A percentile compares a stretch with the other conserved stretches of the same genome.
Evolutionary conservation across 2,329 filamentous ascomycete genomes (phyloP).

Genomic region (Kalaharituber pfeilii): DNA sequence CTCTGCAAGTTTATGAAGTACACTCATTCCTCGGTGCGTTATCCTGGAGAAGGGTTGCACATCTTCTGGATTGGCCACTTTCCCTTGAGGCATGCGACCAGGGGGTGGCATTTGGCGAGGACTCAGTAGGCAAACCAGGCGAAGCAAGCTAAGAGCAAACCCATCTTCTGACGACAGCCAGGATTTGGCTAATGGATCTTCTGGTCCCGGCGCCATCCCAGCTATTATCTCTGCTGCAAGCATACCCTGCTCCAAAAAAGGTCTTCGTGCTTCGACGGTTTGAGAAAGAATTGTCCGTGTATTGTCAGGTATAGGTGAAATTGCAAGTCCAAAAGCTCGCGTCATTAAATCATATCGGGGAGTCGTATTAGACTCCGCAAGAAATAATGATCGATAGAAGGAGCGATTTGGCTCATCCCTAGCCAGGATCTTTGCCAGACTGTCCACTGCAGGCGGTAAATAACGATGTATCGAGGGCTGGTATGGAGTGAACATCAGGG

Average conservation of each 20-base stretch:
- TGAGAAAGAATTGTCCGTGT: slow-evolving; percentile 33
- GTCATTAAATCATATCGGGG: slow-evolving; percentile 67
- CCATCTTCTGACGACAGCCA: slow-evolving; percentile 77
- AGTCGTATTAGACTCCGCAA: slow-evolving; percentile 46
- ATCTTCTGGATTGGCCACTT: slow-evolving; percentile 13
- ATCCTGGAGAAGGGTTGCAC: slow-evolving; percentile 31
- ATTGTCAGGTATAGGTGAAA: slow-evolving; percentile 65
- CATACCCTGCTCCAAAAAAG: slow-evolving; percentile 80
- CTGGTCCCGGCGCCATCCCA: slow-evolving; percentile 52
- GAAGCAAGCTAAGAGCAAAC: slow-evolving; percentile 63
- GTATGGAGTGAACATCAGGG: slow-evolving; percentile 63
- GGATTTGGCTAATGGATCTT: slow-evolving; percentile 51
- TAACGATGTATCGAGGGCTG: slow-evolving; percentile 71
- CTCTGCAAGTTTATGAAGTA: slow-evolving; percentile 51
- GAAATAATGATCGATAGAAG: slow-evolving; percentile 67
- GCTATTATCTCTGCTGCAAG: slow-evolving; percentile 78
- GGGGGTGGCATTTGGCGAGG: slow-evolving; percentile 40
- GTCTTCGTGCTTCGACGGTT: slow-evolving; percentile 66
- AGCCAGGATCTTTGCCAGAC: slow-evolving; percentile 76
- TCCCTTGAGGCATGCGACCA: slow-evolving; percentile 21
- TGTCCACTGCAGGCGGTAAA: slow-evolving; percentile 74
- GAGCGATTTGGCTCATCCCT: slow-evolving; percentile 83
- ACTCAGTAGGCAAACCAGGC: slow-evolving; percentile 56
- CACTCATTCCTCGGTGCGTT: slow-evolving; percentile 47
- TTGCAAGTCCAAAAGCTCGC: slow-evolving; percentile 67